These are phyloP conservation scores for Pistacia integerrima DNA, from an alignment of 345 rosid species.

Conservation along the genomic window DNA sequence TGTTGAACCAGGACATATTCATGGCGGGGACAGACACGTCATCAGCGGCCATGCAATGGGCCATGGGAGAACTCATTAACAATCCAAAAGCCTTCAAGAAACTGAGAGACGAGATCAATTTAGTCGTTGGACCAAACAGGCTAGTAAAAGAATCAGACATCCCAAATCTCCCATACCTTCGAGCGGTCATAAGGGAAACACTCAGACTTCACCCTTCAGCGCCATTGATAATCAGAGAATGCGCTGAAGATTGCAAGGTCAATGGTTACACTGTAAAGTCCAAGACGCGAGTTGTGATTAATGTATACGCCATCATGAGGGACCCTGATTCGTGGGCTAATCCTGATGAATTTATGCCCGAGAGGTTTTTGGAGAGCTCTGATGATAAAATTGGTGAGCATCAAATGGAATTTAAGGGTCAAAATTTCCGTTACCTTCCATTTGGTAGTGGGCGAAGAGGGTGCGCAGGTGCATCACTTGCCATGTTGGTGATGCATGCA, in stretches of 20 bases:
- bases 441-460: constrained; percentile 68
- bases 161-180: constrained; percentile 46
- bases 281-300: constrained; percentile 44
- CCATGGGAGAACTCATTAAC: constrained; percentile 55
- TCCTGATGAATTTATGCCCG: constrained; percentile 44
- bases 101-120: constrained; percentile 43
- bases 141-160: constrained; percentile 44
- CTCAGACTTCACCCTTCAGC: constrained; percentile 55
- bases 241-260: constrained; percentile 44
- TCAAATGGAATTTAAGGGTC: constrained; percentile 62
- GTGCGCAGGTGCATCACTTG: constrained; percentile 57
- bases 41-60: constrained; percentile 55
- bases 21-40: constrained; percentile 51
- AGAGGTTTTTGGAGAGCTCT: constrained; percentile 33
- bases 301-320: constrained; percentile 49
- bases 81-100: constrained; percentile 32
- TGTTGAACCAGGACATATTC: constrained; percentile 37
- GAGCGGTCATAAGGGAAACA: constrained; percentile 45
- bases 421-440: constrained; percentile 56
- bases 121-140: constrained; percentile 31
- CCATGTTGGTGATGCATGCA: constrained; percentile 53
- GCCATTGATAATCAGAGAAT: constrained; percentile 54
- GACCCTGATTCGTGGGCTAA: constrained; percentile 44
- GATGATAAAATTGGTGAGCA: constrained; percentile 43
- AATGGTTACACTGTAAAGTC: constrained; percentile 36